These are phyloP conservation scores for Ampelocalamus luodianensis DNA, from an alignment of 176 grass and related monocot species.

Conservation along the genomic window DNA sequence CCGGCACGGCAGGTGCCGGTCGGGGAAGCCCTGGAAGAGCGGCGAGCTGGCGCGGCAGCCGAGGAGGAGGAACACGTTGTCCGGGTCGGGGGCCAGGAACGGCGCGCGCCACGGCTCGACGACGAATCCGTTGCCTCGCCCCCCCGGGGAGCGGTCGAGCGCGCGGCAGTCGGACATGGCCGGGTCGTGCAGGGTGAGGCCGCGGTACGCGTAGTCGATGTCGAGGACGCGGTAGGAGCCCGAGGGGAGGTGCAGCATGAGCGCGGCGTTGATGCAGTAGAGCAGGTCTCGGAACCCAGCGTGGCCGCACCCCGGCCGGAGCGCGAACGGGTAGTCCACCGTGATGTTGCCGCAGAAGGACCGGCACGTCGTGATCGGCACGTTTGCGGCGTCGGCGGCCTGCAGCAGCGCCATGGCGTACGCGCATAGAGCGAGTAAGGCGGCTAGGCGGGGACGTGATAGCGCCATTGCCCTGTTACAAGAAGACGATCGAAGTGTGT, in stretches of 20 bases:
- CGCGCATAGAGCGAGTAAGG: slow-evolving; percentile 31
- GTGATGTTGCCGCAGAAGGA: slow-evolving; percentile 96
- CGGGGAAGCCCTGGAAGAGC: slow-evolving; percentile 95
- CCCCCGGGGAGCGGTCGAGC: slow-evolving; percentile 61
- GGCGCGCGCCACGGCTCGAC: slow-evolving; percentile 78
- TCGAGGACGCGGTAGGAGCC: slow-evolving; percentile 94
- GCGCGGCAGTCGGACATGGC: slow-evolving; percentile 97
- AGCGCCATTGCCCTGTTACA: slow-evolving; percentile 26
- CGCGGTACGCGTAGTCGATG: slow-evolving; percentile 86
- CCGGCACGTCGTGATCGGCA: slow-evolving; percentile 66
- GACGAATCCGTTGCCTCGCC: slow-evolving; percentile 75
- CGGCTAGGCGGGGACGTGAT: not conserved
- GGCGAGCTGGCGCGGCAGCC: slow-evolving; percentile 77
- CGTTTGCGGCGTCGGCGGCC: slow-evolving; percentile 33
- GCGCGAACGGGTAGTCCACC: slow-evolving; percentile 92
- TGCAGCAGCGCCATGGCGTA: not conserved
- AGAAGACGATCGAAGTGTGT: not conserved
- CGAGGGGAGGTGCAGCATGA: slow-evolving; percentile 91
- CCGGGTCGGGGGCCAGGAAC: slow-evolving; percentile 69
- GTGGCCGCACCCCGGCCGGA: slow-evolving; percentile 77
- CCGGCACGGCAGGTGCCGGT: slow-evolving; percentile 76
- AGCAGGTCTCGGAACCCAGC: slow-evolving; percentile 82
- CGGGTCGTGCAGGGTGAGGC: slow-evolving; percentile 81
- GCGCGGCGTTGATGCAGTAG: slow-evolving; percentile 86
- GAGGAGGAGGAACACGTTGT: slow-evolving; percentile 96